Conservation (phyloP, 305 asterid species). For the Fraxinus xanthoxyloides region DNA sequence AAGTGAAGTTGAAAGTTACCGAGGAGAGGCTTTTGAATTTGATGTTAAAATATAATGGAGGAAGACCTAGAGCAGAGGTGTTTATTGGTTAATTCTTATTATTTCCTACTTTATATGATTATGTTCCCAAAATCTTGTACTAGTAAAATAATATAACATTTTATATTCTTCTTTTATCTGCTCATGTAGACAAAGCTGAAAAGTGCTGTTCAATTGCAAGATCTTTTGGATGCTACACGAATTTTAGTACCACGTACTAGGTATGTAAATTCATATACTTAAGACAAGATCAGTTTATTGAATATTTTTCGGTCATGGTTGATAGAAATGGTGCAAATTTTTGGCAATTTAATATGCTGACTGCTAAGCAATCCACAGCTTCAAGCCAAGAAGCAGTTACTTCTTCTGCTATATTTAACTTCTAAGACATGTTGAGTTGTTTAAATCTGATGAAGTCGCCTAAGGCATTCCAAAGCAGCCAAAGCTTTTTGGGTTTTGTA, state of each 20-base stretch:
- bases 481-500: neutral
- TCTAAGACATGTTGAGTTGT: neutral
- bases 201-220: slow-evolving; percentile 96
- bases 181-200: slow-evolving; percentile 81
- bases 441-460: neutral
- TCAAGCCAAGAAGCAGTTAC: neutral
- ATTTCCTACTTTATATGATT: slow-evolving; percentile 13
- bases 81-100: slow-evolving; percentile 17
- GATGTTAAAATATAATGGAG: slow-evolving; percentile 94
- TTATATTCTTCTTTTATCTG: slow-evolving; percentile 25
- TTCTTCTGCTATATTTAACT: neutral
- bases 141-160: slow-evolving; percentile 6
- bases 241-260: slow-evolving; percentile 82
- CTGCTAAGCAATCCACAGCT: neutral
- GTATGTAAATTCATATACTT: slow-evolving; percentile 27
- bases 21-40: slow-evolving; percentile 92
- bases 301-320: slow-evolving; percentile 4
- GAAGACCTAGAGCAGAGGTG: slow-evolving; percentile 97
- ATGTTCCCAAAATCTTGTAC: slow-evolving; percentile 9
- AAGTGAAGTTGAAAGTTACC: slow-evolving; percentile 93
- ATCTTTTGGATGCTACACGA: slow-evolving; percentile 95
- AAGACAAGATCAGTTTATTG: neutral
- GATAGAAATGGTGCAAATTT: neutral
- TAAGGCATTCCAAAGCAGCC: neutral
- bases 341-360: neutral